Base-by-base conservation (phyloP, 306 rosid genomes). In the Casuarina equisetifolia region DNA sequence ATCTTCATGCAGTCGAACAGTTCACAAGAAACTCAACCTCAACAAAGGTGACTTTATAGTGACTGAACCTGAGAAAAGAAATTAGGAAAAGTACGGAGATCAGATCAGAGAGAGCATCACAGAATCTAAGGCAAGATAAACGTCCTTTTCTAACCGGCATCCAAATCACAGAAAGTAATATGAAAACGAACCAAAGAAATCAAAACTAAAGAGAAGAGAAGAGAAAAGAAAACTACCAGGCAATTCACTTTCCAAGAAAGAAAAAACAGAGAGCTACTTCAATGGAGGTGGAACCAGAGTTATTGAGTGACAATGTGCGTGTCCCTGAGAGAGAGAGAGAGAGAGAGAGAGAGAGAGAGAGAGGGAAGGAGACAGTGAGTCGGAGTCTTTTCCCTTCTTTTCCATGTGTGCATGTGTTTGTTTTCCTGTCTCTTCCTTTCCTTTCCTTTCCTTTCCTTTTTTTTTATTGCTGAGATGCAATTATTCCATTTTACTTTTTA, bases 61-160 rank as follows among this genome's bases (percentile, higher is more conserved):
- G 38, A 58, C 40, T 10, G 67, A n/a, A 66, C 51, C 10, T n/a
- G 25, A 78, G 5, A 36, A 51, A 38, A 36, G 71, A 63, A 63
- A 46, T 15, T 38, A 63, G 16, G 51, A 78, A 4, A 55, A n/a
- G 75, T 66, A 44, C 44, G 62, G 63, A 86, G 85, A 90, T 86
- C 90, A 55, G 95, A 90, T 89, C 97, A 80, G 85, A 80, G 77
- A 50, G 16, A 71, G 74, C 73, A 58, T 63, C 79, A 68, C 74
- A 58, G 75, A 87, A 83, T 81, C 89, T 79, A 81, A 84, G 89
- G 90, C 75, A 81, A 73, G 61, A 72, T 73, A 77, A 83, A 74
- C 79, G 81, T 61, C 84, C 36, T 75, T 59, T 74, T 73, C 59
- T 3, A 62, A 72, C 69, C 63, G 75, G 42, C 70, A 79, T 36